phyloP scores from a whole-genome alignment of 768 basidiomycete genomes.

The Mycena olivaceomarginata region DNA sequence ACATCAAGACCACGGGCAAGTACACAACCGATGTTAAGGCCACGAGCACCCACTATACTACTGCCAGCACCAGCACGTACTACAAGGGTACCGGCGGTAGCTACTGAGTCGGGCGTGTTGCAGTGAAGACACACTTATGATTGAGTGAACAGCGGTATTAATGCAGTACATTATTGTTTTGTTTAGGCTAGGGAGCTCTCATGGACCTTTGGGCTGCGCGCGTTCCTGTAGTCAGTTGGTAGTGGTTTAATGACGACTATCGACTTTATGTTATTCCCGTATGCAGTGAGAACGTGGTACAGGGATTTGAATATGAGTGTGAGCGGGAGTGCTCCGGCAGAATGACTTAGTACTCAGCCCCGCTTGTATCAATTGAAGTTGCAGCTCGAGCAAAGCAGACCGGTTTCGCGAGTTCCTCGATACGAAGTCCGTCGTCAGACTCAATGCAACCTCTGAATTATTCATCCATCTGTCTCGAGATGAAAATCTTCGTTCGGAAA shows the following conservation, averaged over 20 bases:
- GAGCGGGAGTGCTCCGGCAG: no score
- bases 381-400: no score
- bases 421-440: no score
- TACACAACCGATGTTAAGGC: not conserved
- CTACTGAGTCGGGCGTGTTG: not conserved
- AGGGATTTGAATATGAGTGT: no score
- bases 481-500: no score
- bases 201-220: not conserved
- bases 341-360: no score
- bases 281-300: no score
- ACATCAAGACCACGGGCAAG: conserved; percentile 1
- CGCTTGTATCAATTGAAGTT: no score
- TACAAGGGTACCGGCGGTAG: not conserved
- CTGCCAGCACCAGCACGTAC: not conserved
- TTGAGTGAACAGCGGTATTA: not conserved
- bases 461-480: no score
- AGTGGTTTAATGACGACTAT: not conserved
- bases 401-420: no score
- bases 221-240: not conserved
- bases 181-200: not conserved
- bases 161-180: not conserved
- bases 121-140: not conserved
- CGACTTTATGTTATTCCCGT: not conserved
- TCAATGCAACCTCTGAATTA: no score
- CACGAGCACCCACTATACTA: not conserved